Percentiles rank a stretch among this genome's conserved stretches.
Conservation (phyloP, 371 early-diverging fungal species). For the Rhizopus stolonifer region DNA sequence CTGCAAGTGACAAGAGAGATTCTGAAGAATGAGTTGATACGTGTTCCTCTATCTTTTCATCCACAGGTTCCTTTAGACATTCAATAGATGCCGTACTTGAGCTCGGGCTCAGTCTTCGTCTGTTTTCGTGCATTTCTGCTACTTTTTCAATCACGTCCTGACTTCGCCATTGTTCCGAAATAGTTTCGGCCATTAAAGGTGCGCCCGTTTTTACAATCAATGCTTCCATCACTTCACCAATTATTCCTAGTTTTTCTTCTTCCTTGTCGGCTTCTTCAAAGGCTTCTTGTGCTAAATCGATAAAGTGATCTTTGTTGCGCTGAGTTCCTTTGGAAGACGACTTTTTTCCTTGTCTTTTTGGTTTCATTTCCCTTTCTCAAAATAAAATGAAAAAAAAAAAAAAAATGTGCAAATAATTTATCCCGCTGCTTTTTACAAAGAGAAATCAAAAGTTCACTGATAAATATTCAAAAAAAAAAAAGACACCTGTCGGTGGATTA, state of each 20-base stretch:
- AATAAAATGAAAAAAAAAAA: conserved; percentile 1
- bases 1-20: conserved; percentile 24
- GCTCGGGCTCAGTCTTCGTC: not conserved
- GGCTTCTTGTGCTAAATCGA: conserved; percentile 49
- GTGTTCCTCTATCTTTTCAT: conserved; percentile 4
- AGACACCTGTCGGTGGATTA: no score
- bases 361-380: not conserved
- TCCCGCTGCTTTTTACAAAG: no score
- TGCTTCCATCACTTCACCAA: conserved; percentile 47
- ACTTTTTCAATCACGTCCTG: conserved; percentile 46
- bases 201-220: conserved; percentile 44
- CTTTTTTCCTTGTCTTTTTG: not conserved
- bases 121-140: conserved; percentile 37
- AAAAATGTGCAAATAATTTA: no score
- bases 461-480: no score
- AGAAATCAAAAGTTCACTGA: no score
- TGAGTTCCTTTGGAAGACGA: not conserved
- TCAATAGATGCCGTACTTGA: conserved; percentile 1
- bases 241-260: conserved; percentile 45
- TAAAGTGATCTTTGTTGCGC: conserved; percentile 35
- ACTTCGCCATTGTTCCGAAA: conserved; percentile 42
- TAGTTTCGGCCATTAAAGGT: conserved; percentile 41
- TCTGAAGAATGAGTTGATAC: not conserved
- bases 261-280: conserved; percentile 46
- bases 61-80: conserved; percentile 12